These are phyloP conservation scores for Triglochin maritima DNA, from an alignment of 106 monocot species.

Conservation along the genomic window DNA sequence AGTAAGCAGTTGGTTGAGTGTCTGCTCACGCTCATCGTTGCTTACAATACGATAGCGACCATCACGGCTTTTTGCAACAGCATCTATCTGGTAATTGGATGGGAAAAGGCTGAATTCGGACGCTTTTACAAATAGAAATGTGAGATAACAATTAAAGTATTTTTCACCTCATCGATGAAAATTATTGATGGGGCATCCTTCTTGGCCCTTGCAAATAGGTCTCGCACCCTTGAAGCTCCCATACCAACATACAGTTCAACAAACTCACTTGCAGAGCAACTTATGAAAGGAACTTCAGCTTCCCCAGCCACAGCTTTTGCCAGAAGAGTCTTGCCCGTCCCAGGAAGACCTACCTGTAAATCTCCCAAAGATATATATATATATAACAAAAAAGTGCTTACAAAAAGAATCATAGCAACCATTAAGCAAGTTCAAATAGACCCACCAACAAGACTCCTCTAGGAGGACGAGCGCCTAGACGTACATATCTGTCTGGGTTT, in stretches of 20 bases:
- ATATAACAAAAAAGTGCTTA: background rate
- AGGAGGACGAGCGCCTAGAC: conserved; percentile 97
- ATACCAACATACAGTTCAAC: conserved; percentile 99
- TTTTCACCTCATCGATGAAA: conserved; percentile 89
- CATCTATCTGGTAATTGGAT: conserved; percentile 63
- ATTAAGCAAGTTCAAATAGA: background rate
- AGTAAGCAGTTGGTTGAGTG: conserved; percentile 94
- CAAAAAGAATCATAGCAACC: background rate
- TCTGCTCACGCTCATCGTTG: conserved; percentile 99
- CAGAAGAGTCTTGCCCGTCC: conserved; percentile 94
- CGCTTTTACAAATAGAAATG: background rate
- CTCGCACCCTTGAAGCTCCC: conserved; percentile 95
- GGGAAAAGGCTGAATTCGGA: background rate
- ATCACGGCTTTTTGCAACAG: conserved; percentile 98
- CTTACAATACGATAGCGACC: conserved; percentile 92
- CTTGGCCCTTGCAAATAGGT: conserved; percentile 96
- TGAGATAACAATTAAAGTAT: background rate
- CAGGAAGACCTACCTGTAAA: conserved; percentile 89
- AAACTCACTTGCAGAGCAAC: conserved; percentile 98
- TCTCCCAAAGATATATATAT: background rate
- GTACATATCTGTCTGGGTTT: conserved; percentile 79
- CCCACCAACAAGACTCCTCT: conserved; percentile 89
- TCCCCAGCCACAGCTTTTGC: conserved; percentile 99
- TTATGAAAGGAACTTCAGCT: conserved; percentile 98
- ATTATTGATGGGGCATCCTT: conserved; percentile 95